These are phyloP conservation scores for Ophiocordyceps camponoti-rufipedis DNA, from an alignment of 2,329 filamentous ascomycete genomes.

Conservation along the genomic window DNA sequence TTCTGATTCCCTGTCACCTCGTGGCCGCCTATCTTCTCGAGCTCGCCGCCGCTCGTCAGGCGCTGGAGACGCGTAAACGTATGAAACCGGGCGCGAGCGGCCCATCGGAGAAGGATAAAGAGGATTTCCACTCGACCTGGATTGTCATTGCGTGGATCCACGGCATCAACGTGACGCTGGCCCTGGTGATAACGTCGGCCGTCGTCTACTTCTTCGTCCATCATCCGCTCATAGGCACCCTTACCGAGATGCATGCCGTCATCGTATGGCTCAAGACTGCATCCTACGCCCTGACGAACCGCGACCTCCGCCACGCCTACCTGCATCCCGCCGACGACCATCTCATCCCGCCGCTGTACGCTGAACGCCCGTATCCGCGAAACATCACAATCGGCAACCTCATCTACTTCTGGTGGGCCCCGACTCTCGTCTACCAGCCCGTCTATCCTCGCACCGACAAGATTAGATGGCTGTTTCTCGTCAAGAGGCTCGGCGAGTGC, in stretches of 20 bases:
- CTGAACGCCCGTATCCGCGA: constrained; percentile 65
- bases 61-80: constrained; percentile 46
- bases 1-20: constrained; percentile 78
- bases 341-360: constrained; percentile 66
- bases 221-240: constrained; percentile 82
- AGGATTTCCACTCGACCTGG: constrained; percentile 61
- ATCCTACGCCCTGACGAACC: constrained; percentile 92
- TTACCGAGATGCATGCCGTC: constrained; percentile 80
- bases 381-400: constrained; percentile 85
- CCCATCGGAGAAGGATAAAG: constrained; percentile 38
- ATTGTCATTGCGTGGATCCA: constrained; percentile 63
- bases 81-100: constrained; percentile 26
- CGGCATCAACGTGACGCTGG: constrained; percentile 64
- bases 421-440: constrained; percentile 90
- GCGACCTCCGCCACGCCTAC: constrained; percentile 81
- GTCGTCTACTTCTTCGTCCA: constrained; percentile 84
- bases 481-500: constrained; percentile 65
- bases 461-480: constrained; percentile 76
- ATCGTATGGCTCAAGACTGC: constrained; percentile 94
- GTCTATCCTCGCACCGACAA: constrained; percentile 73
- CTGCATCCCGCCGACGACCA: constrained; percentile 55
- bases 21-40: constrained; percentile 86
- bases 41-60: constrained; percentile 61
- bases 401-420: constrained; percentile 94
- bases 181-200: constrained; percentile 61